These are phyloP conservation scores for Pythium aquatile DNA, from an alignment of 352 stramenopile species.

Conservation along the genomic window DNA sequence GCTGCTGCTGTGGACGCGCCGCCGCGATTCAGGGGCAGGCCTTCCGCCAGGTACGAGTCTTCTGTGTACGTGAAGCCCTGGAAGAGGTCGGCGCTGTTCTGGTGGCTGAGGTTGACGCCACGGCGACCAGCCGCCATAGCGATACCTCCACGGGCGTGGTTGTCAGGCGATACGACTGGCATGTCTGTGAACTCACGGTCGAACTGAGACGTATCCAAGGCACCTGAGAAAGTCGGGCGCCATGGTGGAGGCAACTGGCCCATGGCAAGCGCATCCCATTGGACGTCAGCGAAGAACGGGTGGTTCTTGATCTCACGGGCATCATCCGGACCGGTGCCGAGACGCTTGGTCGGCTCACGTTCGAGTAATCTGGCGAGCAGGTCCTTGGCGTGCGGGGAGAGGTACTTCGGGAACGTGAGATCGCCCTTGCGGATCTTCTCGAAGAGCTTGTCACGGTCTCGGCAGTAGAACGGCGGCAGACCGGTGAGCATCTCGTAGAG, in stretches of 20 bases:
- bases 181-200: constrained; percentile 97
- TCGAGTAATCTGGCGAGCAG: constrained; percentile 92
- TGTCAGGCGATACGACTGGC: constrained; percentile 92
- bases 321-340: constrained; percentile 89
- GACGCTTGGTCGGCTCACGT: constrained; percentile 90
- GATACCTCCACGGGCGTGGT: constrained; percentile 55
- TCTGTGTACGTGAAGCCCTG: constrained; percentile 87
- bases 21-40: constrained; percentile 31
- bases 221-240: constrained; percentile 90
- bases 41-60: constrained; percentile 72
- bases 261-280: constrained; percentile 63
- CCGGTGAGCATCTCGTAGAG: constrained; percentile 85
- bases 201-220: constrained; percentile 97
- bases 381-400: constrained; percentile 81
- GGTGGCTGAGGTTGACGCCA: constrained; percentile 44
- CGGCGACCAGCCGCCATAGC: constrained; percentile 39
- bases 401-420: constrained; percentile 95
- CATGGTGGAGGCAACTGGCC: constrained; percentile 87
- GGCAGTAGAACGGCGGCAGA: constrained; percentile 92
- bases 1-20: constrained; percentile 9
- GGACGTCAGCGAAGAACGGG: constrained; percentile 77
- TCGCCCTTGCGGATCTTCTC: constrained; percentile 96
- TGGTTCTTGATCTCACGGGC: constrained; percentile 83
- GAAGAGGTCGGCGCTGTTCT: constrained; percentile 70
- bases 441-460: constrained; percentile 95